Conservation (phyloP, 129 eudicot species). For the sunflower (Helianthus annuus) region HanXRQr2.0-SUNRISE NC_035434.2:124237457-124237956, state of each 20-base stretch:
- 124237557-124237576: conserved; percentile 40
- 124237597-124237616: conserved; percentile 23
- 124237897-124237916: neutral
- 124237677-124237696: conserved; percentile 34
- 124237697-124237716: conserved; percentile 40
- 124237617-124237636: conserved; percentile 29
- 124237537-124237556: conserved; percentile 28
- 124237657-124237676: conserved; percentile 22
- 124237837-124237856: conserved; percentile 26
- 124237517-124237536: conserved; percentile 3
- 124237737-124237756: conserved; percentile 29
- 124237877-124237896: conserved; percentile 33
- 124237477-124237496: conserved; percentile 20
- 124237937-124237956: conserved; percentile 40
- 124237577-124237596: conserved; percentile 35
- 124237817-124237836: conserved; percentile 29
- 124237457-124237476: conserved; percentile 15
- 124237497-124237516: conserved; percentile 30
- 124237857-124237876: conserved; percentile 43
- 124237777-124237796: conserved; percentile 45
- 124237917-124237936: conserved; percentile 37
- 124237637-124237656: conserved; percentile 45
- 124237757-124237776: conserved; percentile 31
- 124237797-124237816: conserved; percentile 32
- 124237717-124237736: conserved; percentile 38